These are phyloP conservation scores for Globisporangium paroecandrum DNA, from an alignment of 352 stramenopile genomes.

Conservation along the genomic window DNA sequence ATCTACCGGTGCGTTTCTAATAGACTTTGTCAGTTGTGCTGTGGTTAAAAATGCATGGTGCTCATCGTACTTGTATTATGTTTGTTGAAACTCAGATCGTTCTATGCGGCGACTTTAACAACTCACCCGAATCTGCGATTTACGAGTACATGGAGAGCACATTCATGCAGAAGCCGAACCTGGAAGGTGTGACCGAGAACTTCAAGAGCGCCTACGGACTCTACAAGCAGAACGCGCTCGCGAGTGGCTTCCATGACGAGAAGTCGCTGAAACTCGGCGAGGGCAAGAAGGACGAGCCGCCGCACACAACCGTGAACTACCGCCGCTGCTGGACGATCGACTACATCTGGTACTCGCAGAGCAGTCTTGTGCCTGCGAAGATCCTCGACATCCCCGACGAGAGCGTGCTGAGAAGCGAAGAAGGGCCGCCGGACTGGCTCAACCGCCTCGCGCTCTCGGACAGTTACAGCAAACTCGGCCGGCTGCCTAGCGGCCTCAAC, in stretches of 20 bases:
- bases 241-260: slow-evolving; percentile 25
- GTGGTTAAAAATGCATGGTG: too few relatives aligned
- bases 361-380: slow-evolving; percentile 49
- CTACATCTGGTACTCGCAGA: slow-evolving; percentile 86
- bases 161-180: slow-evolving; percentile 84
- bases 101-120: slow-evolving; percentile 86
- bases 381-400: slow-evolving; percentile 78
- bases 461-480: slow-evolving; percentile 62
- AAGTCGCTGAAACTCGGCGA: slow-evolving; percentile 27
- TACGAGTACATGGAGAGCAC: slow-evolving; percentile 87
- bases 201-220: slow-evolving; percentile 73
- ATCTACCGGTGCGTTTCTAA: slow-evolving; percentile 39
- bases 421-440: slow-evolving; percentile 75
- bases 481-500: slow-evolving; percentile 55
- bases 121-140: slow-evolving; percentile 76
- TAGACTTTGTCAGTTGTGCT: too few relatives aligned
- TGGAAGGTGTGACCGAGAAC: slow-evolving; percentile 59
- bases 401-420: slow-evolving; percentile 59
- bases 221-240: slow-evolving; percentile 56
- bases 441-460: slow-evolving; percentile 67
- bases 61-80: too few relatives aligned
- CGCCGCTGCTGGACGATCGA: slow-evolving; percentile 87
- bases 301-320: slow-evolving; percentile 85
- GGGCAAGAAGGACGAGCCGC: slow-evolving; percentile 61
- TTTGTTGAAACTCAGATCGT: slow-evolving; percentile 40